Evolutionary conservation across 2,329 filamentous ascomycete species (phyloP), one percentile per base, ranked within the genome.

Genomic region (Geosmithia flava): DNA sequence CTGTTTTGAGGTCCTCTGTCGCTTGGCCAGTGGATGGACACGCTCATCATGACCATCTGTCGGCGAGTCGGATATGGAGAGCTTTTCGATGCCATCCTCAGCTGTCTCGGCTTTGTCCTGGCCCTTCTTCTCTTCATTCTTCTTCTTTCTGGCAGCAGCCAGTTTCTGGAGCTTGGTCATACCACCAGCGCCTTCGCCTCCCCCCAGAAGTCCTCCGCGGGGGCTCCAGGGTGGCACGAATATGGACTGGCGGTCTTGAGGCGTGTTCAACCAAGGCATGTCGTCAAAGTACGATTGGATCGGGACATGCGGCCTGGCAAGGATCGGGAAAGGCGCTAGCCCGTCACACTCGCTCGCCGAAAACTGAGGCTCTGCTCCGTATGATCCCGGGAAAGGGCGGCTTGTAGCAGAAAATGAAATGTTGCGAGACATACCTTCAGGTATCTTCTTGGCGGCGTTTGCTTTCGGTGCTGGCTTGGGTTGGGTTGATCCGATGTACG

Each of bases 161-260:
- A 98, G 70, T 45, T 88, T 88, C 56, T 95, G 91, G 44, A 98
- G 71, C 59, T 98, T 98, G 5, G 91, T 95, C 64, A 86, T 75
- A 59, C 90, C 93, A 3, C 78, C 74, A n/a, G 69, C 59, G 13
- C 68, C 67, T 45, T 78, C 75, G 2, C 80, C 75, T 33, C 93
- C 94, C 29, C 93, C 94, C 2, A 95, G 66, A 0, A 98, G 71
- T 2, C 88, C 84, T 17, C 81, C 77, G 45, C 68, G 70, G 47
- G 76, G 80, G 52, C 37, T 75, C 16, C 56, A 52, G 50, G 63
- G 78, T 41, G 81, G 72, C 46, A 85, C 66, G 39, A 90, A 76
- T 16, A 83, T 72, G 16, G 84, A 76, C 54, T 77, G 74, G 29
- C 86, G 79, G 44, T 83, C 65, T 40, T 65, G 56, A 20, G 89